These are phyloP conservation scores for Fusarium ramigenum DNA, from an alignment of 2,329 filamentous ascomycete species.

Conservation along the genomic window DNA sequence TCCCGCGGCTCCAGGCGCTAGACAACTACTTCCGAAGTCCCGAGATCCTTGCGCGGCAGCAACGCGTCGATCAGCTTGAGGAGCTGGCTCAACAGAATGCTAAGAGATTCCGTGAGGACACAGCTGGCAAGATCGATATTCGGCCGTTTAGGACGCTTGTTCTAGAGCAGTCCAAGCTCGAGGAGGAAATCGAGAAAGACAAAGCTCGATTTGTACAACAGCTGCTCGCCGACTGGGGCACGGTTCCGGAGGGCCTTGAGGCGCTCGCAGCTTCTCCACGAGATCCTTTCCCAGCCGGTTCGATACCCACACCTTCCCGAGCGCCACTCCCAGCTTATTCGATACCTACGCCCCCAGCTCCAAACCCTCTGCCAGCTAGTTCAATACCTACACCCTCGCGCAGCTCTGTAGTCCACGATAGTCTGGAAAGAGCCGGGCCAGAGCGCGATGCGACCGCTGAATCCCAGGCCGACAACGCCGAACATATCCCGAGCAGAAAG, in stretches of 20 bases:
- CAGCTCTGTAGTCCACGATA: neutral
- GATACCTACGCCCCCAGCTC: neutral
- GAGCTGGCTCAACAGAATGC: neutral
- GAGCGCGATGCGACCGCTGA: neutral
- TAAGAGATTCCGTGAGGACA: neutral
- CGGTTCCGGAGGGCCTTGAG: neutral
- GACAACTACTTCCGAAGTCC: neutral
- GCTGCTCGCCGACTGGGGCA: neutral
- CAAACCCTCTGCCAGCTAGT: neutral
- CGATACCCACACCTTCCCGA: neutral
- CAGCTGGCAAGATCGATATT: neutral
- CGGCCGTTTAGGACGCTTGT: neutral
- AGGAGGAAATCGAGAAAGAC: neutral
- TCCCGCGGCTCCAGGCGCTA: constrained; percentile 43
- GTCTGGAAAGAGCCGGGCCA: neutral
- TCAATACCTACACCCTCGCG: neutral
- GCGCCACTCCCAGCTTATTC: neutral
- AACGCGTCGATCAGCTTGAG: neutral
- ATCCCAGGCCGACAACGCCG: neutral
- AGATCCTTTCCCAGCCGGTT: neutral
- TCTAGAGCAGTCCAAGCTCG: neutral
- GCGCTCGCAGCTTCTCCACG: neutral
- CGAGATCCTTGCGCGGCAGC: neutral
- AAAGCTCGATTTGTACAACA: neutral
- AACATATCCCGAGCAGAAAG: neutral